Evolutionary conservation across 176 grass and related monocot species (phyloP).

Genomic region (Triticum turgidum): DNA sequence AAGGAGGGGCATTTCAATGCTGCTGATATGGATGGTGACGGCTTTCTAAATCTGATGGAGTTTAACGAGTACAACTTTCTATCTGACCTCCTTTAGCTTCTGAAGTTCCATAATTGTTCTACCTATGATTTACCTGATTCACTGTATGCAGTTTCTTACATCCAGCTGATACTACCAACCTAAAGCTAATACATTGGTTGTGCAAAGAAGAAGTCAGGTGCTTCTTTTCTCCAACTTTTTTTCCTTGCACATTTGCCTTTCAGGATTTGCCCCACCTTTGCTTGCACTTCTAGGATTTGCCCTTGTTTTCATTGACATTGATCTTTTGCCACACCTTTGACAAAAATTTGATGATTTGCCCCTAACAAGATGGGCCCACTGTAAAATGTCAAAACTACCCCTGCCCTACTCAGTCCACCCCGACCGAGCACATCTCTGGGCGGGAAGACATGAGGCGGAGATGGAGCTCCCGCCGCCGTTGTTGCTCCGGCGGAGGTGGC

Average conservation of each 20-base stretch:
- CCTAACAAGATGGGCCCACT: too few relatives aligned
- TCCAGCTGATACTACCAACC: constrained; percentile 82
- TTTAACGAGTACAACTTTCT: constrained; percentile 76
- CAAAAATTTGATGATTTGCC: too few relatives aligned
- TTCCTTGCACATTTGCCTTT: constrained; percentile 22
- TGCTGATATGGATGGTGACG: constrained; percentile 68
- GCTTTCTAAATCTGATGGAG: constrained; percentile 80
- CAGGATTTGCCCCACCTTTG: not conserved
- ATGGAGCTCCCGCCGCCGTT: too few relatives aligned
- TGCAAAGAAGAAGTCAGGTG: constrained; percentile 96
- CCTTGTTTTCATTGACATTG: too few relatives aligned
- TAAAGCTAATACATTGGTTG: constrained; percentile 80
- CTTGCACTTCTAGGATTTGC: too few relatives aligned
- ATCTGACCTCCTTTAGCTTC: constrained; percentile 9
- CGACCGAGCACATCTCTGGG: too few relatives aligned
- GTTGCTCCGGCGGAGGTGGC: too few relatives aligned
- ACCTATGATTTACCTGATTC: constrained; percentile 26
- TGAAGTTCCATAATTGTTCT: constrained; percentile 29
- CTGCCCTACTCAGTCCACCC: too few relatives aligned
- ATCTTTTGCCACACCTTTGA: too few relatives aligned
- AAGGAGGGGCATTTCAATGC: constrained; percentile 83
- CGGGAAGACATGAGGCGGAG: too few relatives aligned
- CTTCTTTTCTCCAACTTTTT: not conserved
- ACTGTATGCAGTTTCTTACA: constrained; percentile 71
- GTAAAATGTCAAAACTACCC: too few relatives aligned